Base-by-base conservation (phyloP, 768 basidiomycete genomes). In the Psilocybe azurescens region DNA sequence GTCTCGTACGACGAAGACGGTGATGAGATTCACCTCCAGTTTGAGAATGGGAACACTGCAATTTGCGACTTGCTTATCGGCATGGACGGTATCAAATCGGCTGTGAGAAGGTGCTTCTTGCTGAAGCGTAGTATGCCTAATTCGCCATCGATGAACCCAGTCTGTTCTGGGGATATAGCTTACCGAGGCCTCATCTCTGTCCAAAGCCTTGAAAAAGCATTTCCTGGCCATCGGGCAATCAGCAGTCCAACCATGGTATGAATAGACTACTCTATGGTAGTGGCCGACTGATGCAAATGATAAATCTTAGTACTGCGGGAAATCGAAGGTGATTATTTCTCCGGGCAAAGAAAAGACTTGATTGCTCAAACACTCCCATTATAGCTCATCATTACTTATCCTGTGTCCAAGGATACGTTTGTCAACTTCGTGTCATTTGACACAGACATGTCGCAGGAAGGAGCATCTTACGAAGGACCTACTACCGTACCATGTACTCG, bases 401-500 rank as follows among this genome's bases (percentile, higher is more conserved):
- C 83, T 0, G 79, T 88, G 7, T 81, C 84, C 1, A 72, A 77
- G 30, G 83, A 82, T 7, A 73, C 73, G 54, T 70, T 77, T 29
- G 74, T 88, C 60, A 88, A 86, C 62, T 72, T 86, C 20, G 83
- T 78, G 2, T 81, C 78, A 4, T 79, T 82, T 49, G 74, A 32
- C 8, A 64, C 65, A 14, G 68, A 72, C 47, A 53, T 44, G 0
- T 63, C 69, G 1, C 73, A 76, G 9, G 77, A 83, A 56, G 74
- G 72, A 6, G 75, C 76, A 1, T 70, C 72, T 14, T 69, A 76
- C 49, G 59, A 66, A 5, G 72, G 72, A 18, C 68, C 69, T n/a
- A 56, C 65, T 16, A 61, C 67, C 3, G 44, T 53, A 10, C 32
- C 46, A 9, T 67, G 65, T 8, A 65, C 75, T 2, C 74, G 75